Percentiles rank a stretch among this genome's conserved stretches.
These are phyloP conservation scores for Smittium culicis DNA, from an alignment of 371 early-diverging fungal species.

Conservation along the genomic window DNA sequence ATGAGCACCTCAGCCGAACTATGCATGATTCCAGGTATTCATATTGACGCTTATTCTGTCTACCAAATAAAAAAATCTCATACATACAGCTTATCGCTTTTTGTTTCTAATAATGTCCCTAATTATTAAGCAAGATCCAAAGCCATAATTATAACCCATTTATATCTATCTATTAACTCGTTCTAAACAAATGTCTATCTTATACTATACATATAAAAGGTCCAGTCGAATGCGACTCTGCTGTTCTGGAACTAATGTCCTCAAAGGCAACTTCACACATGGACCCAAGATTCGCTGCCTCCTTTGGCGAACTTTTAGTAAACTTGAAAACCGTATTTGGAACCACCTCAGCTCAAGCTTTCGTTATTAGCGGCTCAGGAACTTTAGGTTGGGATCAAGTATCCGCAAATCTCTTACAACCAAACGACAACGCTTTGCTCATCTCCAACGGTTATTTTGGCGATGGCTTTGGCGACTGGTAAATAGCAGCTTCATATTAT, in stretches of 20 bases:
- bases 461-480: constrained; percentile 77
- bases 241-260: constrained; percentile 73
- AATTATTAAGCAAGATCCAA: no score
- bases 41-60: no score
- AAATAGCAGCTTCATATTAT: no score
- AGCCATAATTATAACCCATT: no score
- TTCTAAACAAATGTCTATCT: no score
- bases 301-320: constrained; percentile 74
- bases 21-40: no score
- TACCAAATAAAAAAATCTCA: no score
- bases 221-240: constrained; percentile 86
- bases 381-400: constrained; percentile 92
- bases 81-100: no score
- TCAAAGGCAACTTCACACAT: constrained; percentile 88
- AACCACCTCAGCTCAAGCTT: constrained; percentile 78
- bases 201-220: no score
- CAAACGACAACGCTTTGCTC: constrained; percentile 76
- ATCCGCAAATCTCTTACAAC: constrained; percentile 77
- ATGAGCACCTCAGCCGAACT: no score
- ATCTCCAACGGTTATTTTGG: constrained; percentile 91
- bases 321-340: constrained; percentile 65
- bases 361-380: constrained; percentile 86
- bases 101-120: no score
- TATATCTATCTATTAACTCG: no score
- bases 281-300: constrained; percentile 73